Conservation (phyloP, 805 yeast species). For the Metschnikowia picachoensis region DNA sequence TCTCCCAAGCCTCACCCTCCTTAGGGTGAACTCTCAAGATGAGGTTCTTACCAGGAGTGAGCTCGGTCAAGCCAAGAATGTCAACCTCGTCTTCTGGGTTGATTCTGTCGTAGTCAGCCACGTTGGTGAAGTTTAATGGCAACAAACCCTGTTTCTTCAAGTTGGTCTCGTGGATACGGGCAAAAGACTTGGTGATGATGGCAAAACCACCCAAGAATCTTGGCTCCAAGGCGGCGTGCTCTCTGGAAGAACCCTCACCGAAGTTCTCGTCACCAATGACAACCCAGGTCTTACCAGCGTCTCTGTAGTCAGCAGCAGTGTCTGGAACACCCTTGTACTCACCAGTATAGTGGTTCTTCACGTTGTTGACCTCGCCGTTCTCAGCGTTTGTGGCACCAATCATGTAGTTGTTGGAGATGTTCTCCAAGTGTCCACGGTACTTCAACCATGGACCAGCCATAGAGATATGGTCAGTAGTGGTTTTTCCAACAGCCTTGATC, state of each 20-base stretch:
- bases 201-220: constrained; percentile 98
- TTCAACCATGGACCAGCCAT: constrained; percentile 99
- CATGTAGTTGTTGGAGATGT: constrained; percentile 98
- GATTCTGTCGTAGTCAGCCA: constrained; percentile 90
- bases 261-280: constrained; percentile 98
- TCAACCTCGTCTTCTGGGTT: constrained; percentile 87
- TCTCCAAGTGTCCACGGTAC: constrained; percentile 99
- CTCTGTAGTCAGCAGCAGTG: constrained; percentile 93
- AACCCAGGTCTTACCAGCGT: constrained; percentile 89
- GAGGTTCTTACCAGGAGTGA: constrained; percentile 91
- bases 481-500: constrained; percentile 94
- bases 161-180: constrained; percentile 99
- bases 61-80: constrained; percentile 73
- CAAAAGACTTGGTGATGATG: constrained; percentile 95
- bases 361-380: constrained; percentile 89
- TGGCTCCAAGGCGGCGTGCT: constrained; percentile 99
- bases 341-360: constrained; percentile 89
- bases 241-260: constrained; percentile 99
- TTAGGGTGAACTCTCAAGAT: constrained; percentile 70
- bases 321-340: constrained; percentile 94
- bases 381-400: constrained; percentile 98
- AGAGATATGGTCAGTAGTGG: constrained; percentile 98
- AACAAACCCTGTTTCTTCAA: constrained; percentile 98
- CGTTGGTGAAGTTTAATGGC: constrained; percentile 90
- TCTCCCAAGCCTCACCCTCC: constrained; percentile 81